Evolutionary conservation across 306 rosid species (phyloP).

Genomic region (Corylus heterophylla): DNA sequence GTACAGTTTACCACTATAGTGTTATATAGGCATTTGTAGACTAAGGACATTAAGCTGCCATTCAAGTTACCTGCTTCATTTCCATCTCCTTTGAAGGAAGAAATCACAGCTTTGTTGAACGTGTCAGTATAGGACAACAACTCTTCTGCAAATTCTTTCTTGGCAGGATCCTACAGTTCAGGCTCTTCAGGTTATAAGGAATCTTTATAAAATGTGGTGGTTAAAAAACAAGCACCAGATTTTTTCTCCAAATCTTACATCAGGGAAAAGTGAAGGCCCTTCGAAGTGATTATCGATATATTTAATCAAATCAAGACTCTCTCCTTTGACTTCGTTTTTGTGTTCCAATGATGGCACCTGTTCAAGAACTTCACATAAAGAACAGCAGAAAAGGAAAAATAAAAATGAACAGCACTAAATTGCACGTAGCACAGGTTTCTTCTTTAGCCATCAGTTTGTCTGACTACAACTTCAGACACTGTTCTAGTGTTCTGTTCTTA

Average conservation of each 20-base stretch:
- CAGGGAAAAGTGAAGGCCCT: constrained; percentile 69
- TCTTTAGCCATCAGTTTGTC: neutral
- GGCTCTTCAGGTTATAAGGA: neutral
- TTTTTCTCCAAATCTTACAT: constrained; percentile 41
- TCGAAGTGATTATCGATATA: constrained; percentile 57
- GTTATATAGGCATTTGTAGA: neutral
- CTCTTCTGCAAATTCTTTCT: constrained; percentile 70
- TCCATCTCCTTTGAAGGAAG: constrained; percentile 62
- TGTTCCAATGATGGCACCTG: constrained; percentile 68
- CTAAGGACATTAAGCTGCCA: constrained; percentile 17
- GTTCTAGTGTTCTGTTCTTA: neutral
- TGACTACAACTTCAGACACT: neutral
- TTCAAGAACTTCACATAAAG: neutral
- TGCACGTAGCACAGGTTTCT: neutral
- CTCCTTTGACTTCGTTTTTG: constrained; percentile 60
- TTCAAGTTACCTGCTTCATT: constrained; percentile 52
- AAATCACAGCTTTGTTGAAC: constrained; percentile 46
- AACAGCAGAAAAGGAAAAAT: neutral
- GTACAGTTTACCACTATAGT: constrained; percentile 11
- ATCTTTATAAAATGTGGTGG: neutral
- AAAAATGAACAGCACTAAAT: neutral
- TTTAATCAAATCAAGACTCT: constrained; percentile 71
- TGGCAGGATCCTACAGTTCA: constrained; percentile 50
- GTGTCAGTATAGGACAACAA: constrained; percentile 56
- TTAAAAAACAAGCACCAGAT: neutral